Percentiles rank a stretch among this genome's conserved stretches.
phyloP scores from a whole-genome alignment of 2,329 filamentous ascomycete genomes.

The Penicillium sp. region DNA sequence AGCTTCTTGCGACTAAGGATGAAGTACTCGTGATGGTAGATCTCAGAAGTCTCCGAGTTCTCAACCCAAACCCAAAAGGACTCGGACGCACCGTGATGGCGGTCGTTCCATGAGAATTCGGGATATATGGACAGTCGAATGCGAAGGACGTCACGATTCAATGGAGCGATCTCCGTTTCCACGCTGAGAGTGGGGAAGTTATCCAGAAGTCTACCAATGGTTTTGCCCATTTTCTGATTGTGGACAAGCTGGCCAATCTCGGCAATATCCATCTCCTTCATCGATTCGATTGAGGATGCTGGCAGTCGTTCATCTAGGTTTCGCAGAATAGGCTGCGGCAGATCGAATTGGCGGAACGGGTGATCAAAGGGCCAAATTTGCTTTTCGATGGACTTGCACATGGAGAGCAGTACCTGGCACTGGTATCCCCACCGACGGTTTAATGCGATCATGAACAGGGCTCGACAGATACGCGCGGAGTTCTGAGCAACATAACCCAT shows the following conservation, averaged over 20 bases:
- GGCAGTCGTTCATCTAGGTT: constrained; percentile 82
- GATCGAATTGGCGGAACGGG: constrained; percentile 91
- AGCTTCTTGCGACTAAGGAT: constrained; percentile 88
- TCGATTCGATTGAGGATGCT: constrained; percentile 73
- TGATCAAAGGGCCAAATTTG: constrained; percentile 95
- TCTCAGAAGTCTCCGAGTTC: constrained; percentile 95
- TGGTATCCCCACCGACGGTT: constrained; percentile 96
- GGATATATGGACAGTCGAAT: constrained; percentile 84
- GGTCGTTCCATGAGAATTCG: constrained; percentile 93
- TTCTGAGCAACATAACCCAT: constrained; percentile 95
- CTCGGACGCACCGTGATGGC: constrained; percentile 89
- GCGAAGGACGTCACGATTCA: constrained; percentile 93
- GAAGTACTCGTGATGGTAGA: constrained; percentile 97
- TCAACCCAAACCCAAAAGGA: constrained; percentile 99
- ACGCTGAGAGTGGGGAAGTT: constrained; percentile 92
- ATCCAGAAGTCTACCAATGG: constrained; percentile 77
- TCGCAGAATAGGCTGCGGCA: constrained; percentile 79
- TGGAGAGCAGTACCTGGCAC: constrained; percentile 84
- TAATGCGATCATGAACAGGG: constrained; percentile 95
- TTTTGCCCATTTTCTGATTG: constrained; percentile 83
- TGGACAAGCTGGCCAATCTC: constrained; percentile 92
- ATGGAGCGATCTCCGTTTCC: constrained; percentile 90
- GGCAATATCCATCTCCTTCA: constrained; percentile 89
- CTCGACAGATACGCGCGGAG: constrained; percentile 88
- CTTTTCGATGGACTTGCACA: constrained; percentile 97